Percentiles rank a stretch among this genome's conserved stretches.
Evolutionary conservation across 2,329 filamentous ascomycete species (phyloP).

Genomic region (Dryadomyces quercivorus): DNA sequence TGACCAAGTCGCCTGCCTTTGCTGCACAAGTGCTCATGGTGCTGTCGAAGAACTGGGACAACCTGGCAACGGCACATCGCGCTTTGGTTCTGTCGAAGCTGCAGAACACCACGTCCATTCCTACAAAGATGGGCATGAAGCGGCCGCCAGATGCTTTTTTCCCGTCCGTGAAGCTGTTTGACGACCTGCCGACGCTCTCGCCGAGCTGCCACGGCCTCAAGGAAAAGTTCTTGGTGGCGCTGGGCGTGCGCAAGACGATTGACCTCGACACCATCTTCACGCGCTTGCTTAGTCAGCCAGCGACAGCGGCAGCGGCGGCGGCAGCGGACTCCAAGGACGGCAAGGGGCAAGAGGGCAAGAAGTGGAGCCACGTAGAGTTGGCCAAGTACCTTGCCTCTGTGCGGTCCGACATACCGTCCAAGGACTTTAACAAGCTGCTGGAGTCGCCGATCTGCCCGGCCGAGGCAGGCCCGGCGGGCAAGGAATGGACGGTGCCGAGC

Average conservation of each 20-base stretch:
- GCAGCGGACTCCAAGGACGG: conserved; percentile 17
- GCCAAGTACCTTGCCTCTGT: conserved; percentile 93
- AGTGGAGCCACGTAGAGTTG: conserved; percentile 88
- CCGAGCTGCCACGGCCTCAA: conserved; percentile 68
- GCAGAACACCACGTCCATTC: conserved; percentile 61
- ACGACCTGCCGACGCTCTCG: conserved; percentile 70
- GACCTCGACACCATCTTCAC: conserved; percentile 91
- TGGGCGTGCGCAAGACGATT: conserved; percentile 91
- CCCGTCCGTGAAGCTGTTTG: conserved; percentile 83
- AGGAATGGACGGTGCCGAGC: conserved; percentile 40
- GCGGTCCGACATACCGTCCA: conserved; percentile 70
- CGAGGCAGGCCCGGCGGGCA: conserved; percentile 46
- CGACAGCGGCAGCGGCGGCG: conserved; percentile 22
- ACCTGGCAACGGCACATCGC: conserved; percentile 55
- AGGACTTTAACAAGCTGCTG: conserved; percentile 68
- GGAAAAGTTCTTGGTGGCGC: conserved; percentile 71
- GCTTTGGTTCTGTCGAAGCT: conserved; percentile 52
- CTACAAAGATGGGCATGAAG: conserved; percentile 83
- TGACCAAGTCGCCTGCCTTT: conserved; percentile 62
- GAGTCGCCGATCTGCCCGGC: conserved; percentile 73
- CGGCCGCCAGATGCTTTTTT: conserved; percentile 83
- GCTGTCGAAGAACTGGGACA: conserved; percentile 83
- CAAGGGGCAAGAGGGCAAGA: conserved; percentile 22
- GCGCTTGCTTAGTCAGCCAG: conserved; percentile 57
- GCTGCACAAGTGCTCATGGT: conserved; percentile 65